phyloP scores from a whole-genome alignment of 257 asterid species.

The Solanum clarkiae region DNA sequence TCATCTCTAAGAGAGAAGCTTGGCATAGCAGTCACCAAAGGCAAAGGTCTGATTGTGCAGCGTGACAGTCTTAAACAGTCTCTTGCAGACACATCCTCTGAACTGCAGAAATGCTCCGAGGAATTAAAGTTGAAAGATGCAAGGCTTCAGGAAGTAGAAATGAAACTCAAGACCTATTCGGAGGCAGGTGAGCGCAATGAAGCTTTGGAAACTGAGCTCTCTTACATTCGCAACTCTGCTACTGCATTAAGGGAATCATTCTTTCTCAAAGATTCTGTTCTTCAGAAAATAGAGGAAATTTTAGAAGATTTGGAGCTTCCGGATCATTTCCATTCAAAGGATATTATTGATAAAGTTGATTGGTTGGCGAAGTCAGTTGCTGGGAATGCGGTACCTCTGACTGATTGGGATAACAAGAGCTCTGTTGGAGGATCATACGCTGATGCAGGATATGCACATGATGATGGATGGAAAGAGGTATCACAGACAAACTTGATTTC shows the following conservation, averaged over 20 bases:
- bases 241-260: conserved; percentile 93
- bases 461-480: conserved; percentile 61
- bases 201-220: conserved; percentile 95
- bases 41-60: conserved; percentile 85
- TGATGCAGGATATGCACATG: conserved; percentile 48
- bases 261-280: conserved; percentile 90
- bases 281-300: conserved; percentile 95
- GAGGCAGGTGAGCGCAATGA: conserved; percentile 99
- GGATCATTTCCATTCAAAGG: conserved; percentile 75
- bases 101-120: conserved; percentile 63
- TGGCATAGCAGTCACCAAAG: conserved; percentile 90
- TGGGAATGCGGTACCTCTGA: conserved; percentile 33
- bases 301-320: conserved; percentile 94
- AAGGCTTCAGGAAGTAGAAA: conserved; percentile 69
- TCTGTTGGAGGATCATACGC: conserved; percentile 43
- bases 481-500: conserved; percentile 32
- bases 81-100: conserved; percentile 62
- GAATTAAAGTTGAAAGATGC: conserved; percentile 68
- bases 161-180: conserved; percentile 67
- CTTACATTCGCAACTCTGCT: conserved; percentile 94
- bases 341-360: conserved; percentile 76
- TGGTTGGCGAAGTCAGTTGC: conserved; percentile 79
- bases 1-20: conserved; percentile 92
- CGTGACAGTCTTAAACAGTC: conserved; percentile 93
- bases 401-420: conserved; percentile 67